Evolutionary conservation across 768 basidiomycete species (phyloP), one percentile per base, ranked within the genome.

Genomic region (Porpolomopsis calyptriformis): DNA sequence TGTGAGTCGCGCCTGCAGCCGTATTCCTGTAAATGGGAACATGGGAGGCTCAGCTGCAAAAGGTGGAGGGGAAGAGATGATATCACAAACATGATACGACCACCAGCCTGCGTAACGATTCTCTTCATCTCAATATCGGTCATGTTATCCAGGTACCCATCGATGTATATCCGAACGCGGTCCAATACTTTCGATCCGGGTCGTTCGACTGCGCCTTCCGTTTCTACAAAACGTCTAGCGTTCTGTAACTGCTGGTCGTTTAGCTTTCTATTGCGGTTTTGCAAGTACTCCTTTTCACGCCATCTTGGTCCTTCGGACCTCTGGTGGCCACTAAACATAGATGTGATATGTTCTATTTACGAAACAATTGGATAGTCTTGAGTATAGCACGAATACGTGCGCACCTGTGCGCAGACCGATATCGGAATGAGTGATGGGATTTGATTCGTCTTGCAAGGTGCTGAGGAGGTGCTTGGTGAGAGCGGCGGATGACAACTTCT

Each of bases 41-140:
- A 23, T 36, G 23, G 31, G 33, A 46, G 41, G 18, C 4, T n/a
- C 7, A 4, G n/a, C 26, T 12, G 9, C 10, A 14, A 35, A 20
- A 41, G 27, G 46, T 35, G 40, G 12, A 26, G 27, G 24, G 27
- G 14, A 5, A 16, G 37, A 24, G 16, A 23, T n/a, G 24, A 31
- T n/a, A n/a, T n/a, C n/a, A 64, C 69, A 55, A 68, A 89, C 88
- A 79, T 49, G 5, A 77, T 64, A 29, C 64, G 65, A 2, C 86
- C 88, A 1, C 88, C 89, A 38, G 78, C 80, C 35, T 72, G 64
- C n/a, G 66, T 58, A 7, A 90, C 68, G 11, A 80, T 64, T 52
- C 75, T 67, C 63, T 79, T 88, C 68, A 91, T 78, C 61, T 90
- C 85, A 41, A 82, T 74, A 57, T 88, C 85, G 1, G 85, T 90